phyloP scores from a whole-genome alignment of 805 yeast genomes.

The Blastobotrys peoriensis region DNA sequence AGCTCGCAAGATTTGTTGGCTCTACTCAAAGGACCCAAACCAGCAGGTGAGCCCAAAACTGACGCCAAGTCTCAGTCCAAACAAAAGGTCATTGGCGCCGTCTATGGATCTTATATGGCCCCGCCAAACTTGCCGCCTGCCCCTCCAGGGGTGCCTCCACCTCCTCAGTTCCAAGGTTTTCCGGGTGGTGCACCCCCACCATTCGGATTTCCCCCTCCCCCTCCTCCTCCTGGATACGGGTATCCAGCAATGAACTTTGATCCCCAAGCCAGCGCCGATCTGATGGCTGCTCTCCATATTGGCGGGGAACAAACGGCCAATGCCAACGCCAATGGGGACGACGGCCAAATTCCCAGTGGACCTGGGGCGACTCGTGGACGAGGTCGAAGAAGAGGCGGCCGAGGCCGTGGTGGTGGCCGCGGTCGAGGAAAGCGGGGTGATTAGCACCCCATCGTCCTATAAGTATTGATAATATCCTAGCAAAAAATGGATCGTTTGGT shows the following conservation, averaged over 20 bases:
- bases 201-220: not conserved
- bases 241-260: constrained; percentile 16
- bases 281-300: constrained; percentile 21
- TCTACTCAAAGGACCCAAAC: constrained; percentile 13
- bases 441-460: not conserved
- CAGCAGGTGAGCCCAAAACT: too few species aligned
- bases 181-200: constrained; percentile 6
- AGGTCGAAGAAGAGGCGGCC: constrained; percentile 16
- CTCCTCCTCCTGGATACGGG: constrained; percentile 4
- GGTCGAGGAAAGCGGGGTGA: not conserved
- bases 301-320: constrained; percentile 7
- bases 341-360: constrained; percentile 12
- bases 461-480: not conserved
- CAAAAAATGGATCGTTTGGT: not conserved
- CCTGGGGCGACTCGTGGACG: constrained; percentile 12
- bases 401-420: constrained; percentile 4
- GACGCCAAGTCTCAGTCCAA: constrained; percentile 14
- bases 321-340: constrained; percentile 3
- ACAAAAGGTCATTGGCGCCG: constrained; percentile 17
- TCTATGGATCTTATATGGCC: constrained; percentile 16
- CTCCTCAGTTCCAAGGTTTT: constrained; percentile 7
- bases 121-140: constrained; percentile 17
- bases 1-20: not conserved
- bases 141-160: constrained; percentile 7
- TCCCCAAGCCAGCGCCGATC: constrained; percentile 19